Base-by-base conservation (phyloP, 225 moss, liverwort and hornwort species). In the Takakia lepidozioides region DNA sequence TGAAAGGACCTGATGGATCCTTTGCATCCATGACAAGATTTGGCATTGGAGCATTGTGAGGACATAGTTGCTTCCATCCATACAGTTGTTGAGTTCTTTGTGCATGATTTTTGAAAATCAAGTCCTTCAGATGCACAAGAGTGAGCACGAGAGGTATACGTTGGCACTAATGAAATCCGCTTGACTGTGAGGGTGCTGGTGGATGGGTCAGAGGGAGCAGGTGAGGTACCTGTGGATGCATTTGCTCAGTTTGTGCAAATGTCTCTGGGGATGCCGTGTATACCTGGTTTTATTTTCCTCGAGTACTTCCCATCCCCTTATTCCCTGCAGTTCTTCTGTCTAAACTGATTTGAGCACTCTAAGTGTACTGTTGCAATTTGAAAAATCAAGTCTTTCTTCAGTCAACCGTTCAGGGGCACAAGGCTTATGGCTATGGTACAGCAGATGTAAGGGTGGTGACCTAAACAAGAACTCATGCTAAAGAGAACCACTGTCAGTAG, bases 221-320 rank as follows among this genome's bases (percentile, higher is more conserved):
- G 28, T 18, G 46, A 47, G 10, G 53, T 78, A 15, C 60, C 77
- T 5, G 43, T 40, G 5, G 72, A 64, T 56, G 77, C 77, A 5
- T 72, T 78, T 46, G 77, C 67, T 10, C 72, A 78, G 44, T 65
- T 78, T 29, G 64, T 68, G 43, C 67, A 72, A 39, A 78, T 78
- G 72, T 64, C 72, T 10, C 2, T 78, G 25, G 77, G 72, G 45
- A 68, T 72, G 68, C 64, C 77, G 41, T 68, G 72, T 14, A 64
- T 78, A 41, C 68, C 52, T 4, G 77, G 77, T 2, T 72, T 46
- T 6, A 57, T 64, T 7, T 78, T 68, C 34, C 47, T 78, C 4
- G 72, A 78, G 77, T 78, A 72, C 51, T 19, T 43, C 25, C 25
- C 10, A 25, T 25, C 11, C 11, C 20, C 3, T 25, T 32, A 6